Evolutionary conservation across 352 stramenopile species (phyloP).

Genomic region (Phytopythium mirpurense): DNA sequence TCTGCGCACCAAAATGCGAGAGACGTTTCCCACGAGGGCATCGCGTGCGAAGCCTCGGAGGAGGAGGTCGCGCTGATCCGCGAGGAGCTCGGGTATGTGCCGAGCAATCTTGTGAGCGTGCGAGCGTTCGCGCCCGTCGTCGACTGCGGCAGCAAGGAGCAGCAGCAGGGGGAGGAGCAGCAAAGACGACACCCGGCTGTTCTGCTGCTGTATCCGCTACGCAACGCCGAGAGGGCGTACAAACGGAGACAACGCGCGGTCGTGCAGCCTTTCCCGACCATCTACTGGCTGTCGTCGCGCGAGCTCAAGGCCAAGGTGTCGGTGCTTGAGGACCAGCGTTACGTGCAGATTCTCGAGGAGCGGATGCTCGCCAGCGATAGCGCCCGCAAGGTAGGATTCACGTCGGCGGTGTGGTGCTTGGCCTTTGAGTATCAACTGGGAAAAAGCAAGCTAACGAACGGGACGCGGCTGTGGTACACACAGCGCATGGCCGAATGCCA

Average conservation of each 20-base stretch:
- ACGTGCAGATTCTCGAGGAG: slow-evolving; percentile 35
- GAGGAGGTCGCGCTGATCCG: slow-evolving; percentile 24
- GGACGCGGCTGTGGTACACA: neutral
- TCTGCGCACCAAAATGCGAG: neutral
- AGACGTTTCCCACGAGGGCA: slow-evolving; percentile 24
- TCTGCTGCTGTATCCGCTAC: slow-evolving; percentile 54
- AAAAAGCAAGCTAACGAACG: slow-evolving; percentile 22
- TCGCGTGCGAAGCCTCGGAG: slow-evolving; percentile 27
- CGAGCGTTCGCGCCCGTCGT: slow-evolving; percentile 16
- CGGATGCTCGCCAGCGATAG: slow-evolving; percentile 28
- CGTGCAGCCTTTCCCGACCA: slow-evolving; percentile 61
- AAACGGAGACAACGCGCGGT: slow-evolving; percentile 52
- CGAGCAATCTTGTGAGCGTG: slow-evolving; percentile 46
- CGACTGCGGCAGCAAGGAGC: slow-evolving; percentile 5
- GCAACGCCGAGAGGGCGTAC: slow-evolving; percentile 45
- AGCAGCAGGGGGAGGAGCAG: slow-evolving; percentile 4
- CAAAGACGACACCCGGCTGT: slow-evolving; percentile 19
- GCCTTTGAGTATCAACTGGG: too few species aligned
- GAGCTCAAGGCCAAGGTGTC: slow-evolving; percentile 50
- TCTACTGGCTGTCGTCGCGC: slow-evolving; percentile 49
- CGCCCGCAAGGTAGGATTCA: slow-evolving; percentile 24
- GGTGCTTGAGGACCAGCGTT: slow-evolving; percentile 45
- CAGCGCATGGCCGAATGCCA: slow-evolving; percentile 46
- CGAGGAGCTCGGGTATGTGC: slow-evolving; percentile 46
- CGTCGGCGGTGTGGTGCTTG: too few species aligned